These are phyloP conservation scores for Bretschneidera sinensis DNA, from an alignment of 345 rosid species.

Conservation along the genomic window DNA sequence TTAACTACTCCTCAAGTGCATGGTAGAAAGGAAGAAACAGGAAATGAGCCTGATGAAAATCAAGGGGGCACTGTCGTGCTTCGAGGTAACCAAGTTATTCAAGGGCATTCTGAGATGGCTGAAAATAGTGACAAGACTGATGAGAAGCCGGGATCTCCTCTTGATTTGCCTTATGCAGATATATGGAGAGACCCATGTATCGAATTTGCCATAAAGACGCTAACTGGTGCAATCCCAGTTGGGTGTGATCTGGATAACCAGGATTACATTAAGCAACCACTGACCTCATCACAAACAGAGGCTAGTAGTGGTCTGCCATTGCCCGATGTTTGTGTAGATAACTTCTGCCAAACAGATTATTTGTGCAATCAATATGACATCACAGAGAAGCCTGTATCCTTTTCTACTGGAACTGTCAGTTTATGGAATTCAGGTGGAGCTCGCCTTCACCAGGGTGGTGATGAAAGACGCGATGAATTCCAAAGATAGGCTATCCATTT, in stretches of 20 bases:
- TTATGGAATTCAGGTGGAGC: conserved; percentile 23
- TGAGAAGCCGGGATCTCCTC: conserved; percentile 24
- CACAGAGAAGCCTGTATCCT: conserved; percentile 21
- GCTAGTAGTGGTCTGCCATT: conserved; percentile 26
- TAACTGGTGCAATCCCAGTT: conserved; percentile 73
- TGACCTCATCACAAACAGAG: conserved; percentile 31
- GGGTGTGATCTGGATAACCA: conserved; percentile 34
- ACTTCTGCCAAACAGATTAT: conserved; percentile 32
- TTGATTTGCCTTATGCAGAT: conserved; percentile 35
- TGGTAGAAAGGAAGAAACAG: conserved; percentile 14
- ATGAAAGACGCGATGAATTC: conserved; percentile 22
- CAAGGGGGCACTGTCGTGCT: conserved; percentile 18
- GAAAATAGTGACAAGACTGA: conserved; percentile 14
- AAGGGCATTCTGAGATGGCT: conserved; percentile 18
- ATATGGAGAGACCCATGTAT: conserved; percentile 90
- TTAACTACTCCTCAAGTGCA: conserved; percentile 18
- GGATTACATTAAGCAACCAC: conserved; percentile 32
- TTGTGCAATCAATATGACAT: conserved; percentile 36
- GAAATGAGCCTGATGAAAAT: conserved; percentile 13
- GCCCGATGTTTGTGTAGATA: conserved; percentile 28
- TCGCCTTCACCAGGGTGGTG: conserved; percentile 15
- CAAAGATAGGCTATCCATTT: conserved; percentile 19
- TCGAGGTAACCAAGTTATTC: conserved; percentile 6
- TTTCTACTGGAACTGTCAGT: conserved; percentile 16
- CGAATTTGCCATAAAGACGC: conserved; percentile 88